These are phyloP conservation scores for Asclepias syriaca DNA, from an alignment of 257 asterid genomes.

Conservation along the genomic window DNA sequence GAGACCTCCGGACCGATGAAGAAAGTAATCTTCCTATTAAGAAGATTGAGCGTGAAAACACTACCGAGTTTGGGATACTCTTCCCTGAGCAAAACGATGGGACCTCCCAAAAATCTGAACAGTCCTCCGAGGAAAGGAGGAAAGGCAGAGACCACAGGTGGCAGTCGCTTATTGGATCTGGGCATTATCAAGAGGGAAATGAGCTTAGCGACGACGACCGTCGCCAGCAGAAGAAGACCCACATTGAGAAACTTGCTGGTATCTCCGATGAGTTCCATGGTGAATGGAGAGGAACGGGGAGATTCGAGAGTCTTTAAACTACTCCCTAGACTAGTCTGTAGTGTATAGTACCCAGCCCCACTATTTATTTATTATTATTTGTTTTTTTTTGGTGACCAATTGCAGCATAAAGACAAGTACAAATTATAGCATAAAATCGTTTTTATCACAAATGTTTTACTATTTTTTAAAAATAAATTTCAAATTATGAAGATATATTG, in stretches of 20 bases:
- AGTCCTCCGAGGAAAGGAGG: constrained; percentile 87
- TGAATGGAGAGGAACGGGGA: neutral
- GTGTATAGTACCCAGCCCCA: too few species aligned
- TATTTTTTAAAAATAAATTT: too few species aligned
- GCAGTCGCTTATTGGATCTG: constrained; percentile 64
- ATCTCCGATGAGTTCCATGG: constrained; percentile 39
- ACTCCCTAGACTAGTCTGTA: too few species aligned
- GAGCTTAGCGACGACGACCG: constrained; percentile 60
- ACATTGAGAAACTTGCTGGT: constrained; percentile 45
- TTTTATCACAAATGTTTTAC: too few species aligned
- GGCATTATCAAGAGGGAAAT: constrained; percentile 55
- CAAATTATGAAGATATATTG: too few species aligned
- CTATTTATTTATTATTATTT: too few species aligned
- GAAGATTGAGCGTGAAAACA: constrained; percentile 66
- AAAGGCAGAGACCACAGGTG: constrained; percentile 56
- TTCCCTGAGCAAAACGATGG: constrained; percentile 74
- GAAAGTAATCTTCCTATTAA: constrained; percentile 77
- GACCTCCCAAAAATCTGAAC: constrained; percentile 67
- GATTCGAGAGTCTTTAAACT: too few species aligned
- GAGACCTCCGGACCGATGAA: constrained; percentile 95
- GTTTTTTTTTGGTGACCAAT: too few species aligned
- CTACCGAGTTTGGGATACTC: constrained; percentile 95
- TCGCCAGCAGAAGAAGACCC: constrained; percentile 63
- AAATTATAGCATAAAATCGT: too few species aligned
- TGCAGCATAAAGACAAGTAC: too few species aligned